These are phyloP conservation scores for Dothidotthia symphoricarpi DNA, from an alignment of 2,329 filamentous ascomycete genomes.

Conservation along the genomic window DNA sequence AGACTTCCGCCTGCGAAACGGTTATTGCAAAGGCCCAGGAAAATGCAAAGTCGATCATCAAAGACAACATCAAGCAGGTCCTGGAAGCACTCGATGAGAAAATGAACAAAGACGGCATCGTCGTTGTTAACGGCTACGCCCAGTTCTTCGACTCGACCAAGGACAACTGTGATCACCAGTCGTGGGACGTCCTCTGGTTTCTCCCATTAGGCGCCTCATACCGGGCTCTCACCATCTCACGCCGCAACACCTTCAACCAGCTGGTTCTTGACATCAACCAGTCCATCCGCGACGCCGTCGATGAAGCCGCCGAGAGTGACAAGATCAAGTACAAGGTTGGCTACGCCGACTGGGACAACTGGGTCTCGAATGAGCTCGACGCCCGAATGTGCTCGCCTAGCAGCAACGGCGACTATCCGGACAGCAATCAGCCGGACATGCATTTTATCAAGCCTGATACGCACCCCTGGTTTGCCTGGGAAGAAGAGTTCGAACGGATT, in stretches of 20 bases:
- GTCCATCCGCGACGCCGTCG: not conserved
- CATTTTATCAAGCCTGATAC: conserved; percentile 8
- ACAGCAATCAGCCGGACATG: conserved; percentile 2
- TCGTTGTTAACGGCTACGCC: conserved; percentile 3
- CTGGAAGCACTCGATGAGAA: conserved; percentile 5
- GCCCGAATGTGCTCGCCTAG: conserved; percentile 6
- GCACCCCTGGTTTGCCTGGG: conserved; percentile 1
- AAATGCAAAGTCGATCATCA: conserved; percentile 3
- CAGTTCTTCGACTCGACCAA: conserved; percentile 1
- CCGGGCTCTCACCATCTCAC: conserved; percentile 1
- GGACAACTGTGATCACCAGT: conserved; percentile 4
- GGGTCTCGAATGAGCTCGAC: conserved; percentile 2
- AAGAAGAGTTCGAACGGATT: not conserved
- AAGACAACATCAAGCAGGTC: conserved; percentile 1
- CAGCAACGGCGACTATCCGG: conserved; percentile 5
- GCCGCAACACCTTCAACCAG: conserved; percentile 4
- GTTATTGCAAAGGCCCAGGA: conserved; percentile 5
- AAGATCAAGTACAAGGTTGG: conserved; percentile 6
- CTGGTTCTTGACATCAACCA: conserved; percentile 5
- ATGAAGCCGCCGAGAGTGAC: not conserved
- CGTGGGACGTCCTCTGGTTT: conserved; percentile 2
- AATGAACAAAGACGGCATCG: conserved; percentile 4
- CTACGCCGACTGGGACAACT: conserved; percentile 4
- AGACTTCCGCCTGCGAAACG: conserved; percentile 2
- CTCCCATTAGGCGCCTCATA: conserved; percentile 3